phyloP scores from a whole-genome alignment of 164 flowering plant species.

The Stephania yunnanensis region DNA sequence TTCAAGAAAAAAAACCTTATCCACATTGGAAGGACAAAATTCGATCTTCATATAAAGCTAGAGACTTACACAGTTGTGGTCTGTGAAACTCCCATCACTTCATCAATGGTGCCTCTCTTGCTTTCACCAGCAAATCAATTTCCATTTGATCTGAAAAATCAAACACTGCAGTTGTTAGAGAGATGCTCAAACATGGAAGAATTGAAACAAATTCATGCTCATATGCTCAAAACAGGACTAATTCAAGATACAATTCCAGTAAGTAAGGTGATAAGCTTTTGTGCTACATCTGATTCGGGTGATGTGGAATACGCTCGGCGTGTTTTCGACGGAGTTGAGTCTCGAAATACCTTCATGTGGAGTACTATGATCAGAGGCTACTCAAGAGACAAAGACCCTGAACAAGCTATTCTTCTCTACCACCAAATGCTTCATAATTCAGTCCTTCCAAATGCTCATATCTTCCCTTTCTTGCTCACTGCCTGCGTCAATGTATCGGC shows the following conservation, averaged over 20 bases:
- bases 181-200: slow-evolving; percentile 42
- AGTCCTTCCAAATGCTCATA: slow-evolving; percentile 31
- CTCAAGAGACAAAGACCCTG: slow-evolving; percentile 26
- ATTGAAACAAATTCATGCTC: slow-evolving; percentile 42
- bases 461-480: slow-evolving; percentile 50
- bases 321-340: slow-evolving; percentile 21
- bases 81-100: slow-evolving; percentile 2
- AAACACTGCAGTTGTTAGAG: slow-evolving; percentile 26
- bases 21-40: slow-evolving; percentile 5
- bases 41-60: background rate
- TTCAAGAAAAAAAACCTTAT: slow-evolving; percentile 9
- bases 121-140: slow-evolving; percentile 22
- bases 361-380: slow-evolving; percentile 38
- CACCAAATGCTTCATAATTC: slow-evolving; percentile 28
- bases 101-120: slow-evolving; percentile 26
- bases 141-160: slow-evolving; percentile 14
- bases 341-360: slow-evolving; percentile 44
- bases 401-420: slow-evolving; percentile 32
- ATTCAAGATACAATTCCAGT: slow-evolving; percentile 15
- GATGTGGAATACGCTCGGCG: slow-evolving; percentile 28
- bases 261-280: slow-evolving; percentile 24
- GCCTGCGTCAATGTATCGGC: slow-evolving; percentile 30
- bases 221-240: slow-evolving; percentile 30
- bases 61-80: background rate
- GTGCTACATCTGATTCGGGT: slow-evolving; percentile 16